Base-by-base conservation (phyloP, 495 filamentous ascomycete genomes). In the Chaetomium cochliodes region DNA sequence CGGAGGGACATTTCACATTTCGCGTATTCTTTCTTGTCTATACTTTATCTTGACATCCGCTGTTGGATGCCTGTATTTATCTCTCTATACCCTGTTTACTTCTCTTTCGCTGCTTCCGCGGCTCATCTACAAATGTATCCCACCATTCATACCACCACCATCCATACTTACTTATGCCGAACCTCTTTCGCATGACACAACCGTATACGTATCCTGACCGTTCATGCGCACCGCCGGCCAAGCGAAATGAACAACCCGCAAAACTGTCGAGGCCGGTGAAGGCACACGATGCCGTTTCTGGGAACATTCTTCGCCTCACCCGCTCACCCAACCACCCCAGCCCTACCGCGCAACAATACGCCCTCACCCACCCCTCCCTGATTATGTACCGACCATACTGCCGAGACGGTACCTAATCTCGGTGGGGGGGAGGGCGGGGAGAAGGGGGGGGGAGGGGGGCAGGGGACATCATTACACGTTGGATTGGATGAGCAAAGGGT, bases 1-100 rank as follows among this genome's bases (percentile, higher is more conserved):
- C 41, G 44, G 9, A 23, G 42, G 25, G 30, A 33, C 26, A 7
- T 37, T 37, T 37, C 33, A 33, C 8, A 46, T 28, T 58, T 23
- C 4, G 2, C 37, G 42, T 13, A 18, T 46, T 58, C 39, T 44
- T 46, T 58, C 39, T 44, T 58, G 55, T 58, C 37, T 28, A 58
- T 58, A 58, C 16, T 15, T 16, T 58, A 8, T 42, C 22, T 5
- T 25, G n/a, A 22, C 55, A 46, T 44, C 55, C 12, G 52, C 9
- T 47, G 5, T 37, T 13, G 16, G 57, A 49, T 59, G 11, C 42
- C 57, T 59, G 57, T 59, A 47, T 59, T 33, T 26, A 59, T 58
- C 20, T 23, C 42, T 44, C 44, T 13, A 58, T 44, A 58, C 22
- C 55, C 39, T 44, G 22, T 44, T 46, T 58, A 46, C 26, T 13